Evolutionary conservation across 495 filamentous ascomycete genomes (phyloP), one percentile per base, ranked within the genome.

Genomic region (Antarctomyces pellizariae): DNA sequence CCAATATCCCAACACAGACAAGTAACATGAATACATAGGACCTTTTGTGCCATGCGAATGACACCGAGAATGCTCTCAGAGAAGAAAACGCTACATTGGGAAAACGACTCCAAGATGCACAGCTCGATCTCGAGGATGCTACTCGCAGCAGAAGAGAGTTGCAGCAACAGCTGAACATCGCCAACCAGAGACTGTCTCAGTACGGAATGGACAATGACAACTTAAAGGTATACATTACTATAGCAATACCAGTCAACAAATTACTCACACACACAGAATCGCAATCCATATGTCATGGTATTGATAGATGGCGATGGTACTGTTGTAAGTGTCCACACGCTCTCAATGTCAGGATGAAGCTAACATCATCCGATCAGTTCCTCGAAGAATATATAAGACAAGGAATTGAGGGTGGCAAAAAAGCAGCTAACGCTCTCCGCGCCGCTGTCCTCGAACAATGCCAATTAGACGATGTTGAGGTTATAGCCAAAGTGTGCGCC

Each of bases 301-400:
- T 50, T 89, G 32, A 60, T 89, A 28, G 77, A 89, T 41, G 76
- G 74, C 15, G 71, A 82, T 39, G 69, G 68, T 15, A 61, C 79
- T 38, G 62, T 84, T 36, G 64, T 68, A 46, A 44, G 61, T 42
- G 6, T 26, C 15, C 20, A 20, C 20, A 15, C 2, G 2, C 22
- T 34, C 12, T 29, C 29, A 7, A 17, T 29, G 8, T 17, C 24
- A 15, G 24, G 3, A 23, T 19, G 28, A 22, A 13, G 22, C 28
- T 37, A 15, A 29, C 36, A 27, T 35, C 26, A 10, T 18, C 11
- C 31, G 17, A 16, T 18, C 32, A 64, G 62, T 89, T 89, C 44
- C 56, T 66, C 28, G 67, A 79, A 35, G 44, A 60, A 18, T 59
- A 65, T 20, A 40, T 82, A 26, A 53, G 59, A 28, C 53, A 62